Evolutionary conservation across 1,139 yeast species (phyloP).

Genomic region (Sugiyamaella pinicola): DNA sequence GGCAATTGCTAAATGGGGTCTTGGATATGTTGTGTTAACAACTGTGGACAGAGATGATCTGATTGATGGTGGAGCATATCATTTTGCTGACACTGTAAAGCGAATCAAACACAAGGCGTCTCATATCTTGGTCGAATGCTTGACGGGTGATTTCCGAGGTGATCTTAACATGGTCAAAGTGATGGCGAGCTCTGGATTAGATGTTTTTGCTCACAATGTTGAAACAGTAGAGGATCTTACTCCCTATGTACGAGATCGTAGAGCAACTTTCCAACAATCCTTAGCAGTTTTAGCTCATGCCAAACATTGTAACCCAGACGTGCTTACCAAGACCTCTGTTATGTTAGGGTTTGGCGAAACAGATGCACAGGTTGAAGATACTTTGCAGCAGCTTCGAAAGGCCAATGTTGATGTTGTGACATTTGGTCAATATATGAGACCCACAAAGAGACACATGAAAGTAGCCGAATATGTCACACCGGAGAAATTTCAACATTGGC

Average conservation of each 20-base stretch:
- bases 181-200: slow-evolving; percentile 84
- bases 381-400: slow-evolving; percentile 73
- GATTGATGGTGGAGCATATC: slow-evolving; percentile 89
- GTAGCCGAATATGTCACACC: slow-evolving; percentile 96
- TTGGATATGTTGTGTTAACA: slow-evolving; percentile 95
- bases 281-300: slow-evolving; percentile 77
- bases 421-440: slow-evolving; percentile 99
- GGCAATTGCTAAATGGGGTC: slow-evolving; percentile 97
- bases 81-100: slow-evolving; percentile 83
- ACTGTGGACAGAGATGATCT: slow-evolving; percentile 98
- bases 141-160: slow-evolving; percentile 95
- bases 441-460: slow-evolving; percentile 97
- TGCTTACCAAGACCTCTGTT: slow-evolving; percentile 89
- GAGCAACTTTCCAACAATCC: slow-evolving; percentile 94
- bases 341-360: slow-evolving; percentile 98
- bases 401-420: slow-evolving; percentile 92
- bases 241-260: slow-evolving; percentile 91
- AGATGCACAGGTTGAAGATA: slow-evolving; percentile 80
- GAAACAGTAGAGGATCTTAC: slow-evolving; percentile 96
- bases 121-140: slow-evolving; percentile 86
- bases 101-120: slow-evolving; percentile 88
- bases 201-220: slow-evolving; percentile 95
- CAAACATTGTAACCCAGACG: slow-evolving; percentile 68
- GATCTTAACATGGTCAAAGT: slow-evolving; percentile 76
- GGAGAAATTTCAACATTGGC: slow-evolving; percentile 93